These are phyloP conservation scores for Collybia sordida DNA, from an alignment of 768 basidiomycete genomes.

Conservation along the genomic window DNA sequence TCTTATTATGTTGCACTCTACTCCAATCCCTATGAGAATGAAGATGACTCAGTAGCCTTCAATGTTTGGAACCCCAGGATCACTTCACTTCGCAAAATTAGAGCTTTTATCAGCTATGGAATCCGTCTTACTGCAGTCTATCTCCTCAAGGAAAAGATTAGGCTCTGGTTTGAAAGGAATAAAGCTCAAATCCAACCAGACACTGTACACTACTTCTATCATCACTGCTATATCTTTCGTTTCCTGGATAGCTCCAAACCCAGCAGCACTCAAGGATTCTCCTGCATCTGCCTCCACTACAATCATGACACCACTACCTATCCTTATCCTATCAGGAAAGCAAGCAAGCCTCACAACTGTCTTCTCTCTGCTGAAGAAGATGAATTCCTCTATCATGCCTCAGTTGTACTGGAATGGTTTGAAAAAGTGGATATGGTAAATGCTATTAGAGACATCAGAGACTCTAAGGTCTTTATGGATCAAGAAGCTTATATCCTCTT, in stretches of 20 bases:
- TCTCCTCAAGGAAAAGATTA: background rate
- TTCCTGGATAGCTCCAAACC: background rate
- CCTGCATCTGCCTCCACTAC: background rate
- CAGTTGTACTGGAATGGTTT: background rate
- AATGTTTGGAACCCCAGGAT: background rate
- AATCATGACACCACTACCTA: background rate
- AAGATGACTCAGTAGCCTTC: background rate
- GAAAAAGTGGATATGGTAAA: background rate
- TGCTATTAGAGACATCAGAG: background rate
- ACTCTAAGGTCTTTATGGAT: background rate
- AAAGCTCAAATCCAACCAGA: background rate
- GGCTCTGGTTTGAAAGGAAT: too few relatives aligned
- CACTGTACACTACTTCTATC: background rate
- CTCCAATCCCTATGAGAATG: background rate
- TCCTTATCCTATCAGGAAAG: background rate
- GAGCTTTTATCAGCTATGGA: background rate
- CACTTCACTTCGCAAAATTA: background rate
- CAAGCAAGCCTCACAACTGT: background rate
- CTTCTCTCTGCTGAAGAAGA: slow-evolving; percentile 3
- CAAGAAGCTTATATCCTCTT: background rate
- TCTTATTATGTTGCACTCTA: background rate
- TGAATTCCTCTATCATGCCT: background rate
- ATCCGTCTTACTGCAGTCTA: background rate
- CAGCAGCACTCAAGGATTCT: slow-evolving; percentile 1
- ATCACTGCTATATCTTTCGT: slow-evolving; percentile 1